Base-by-base conservation (phyloP, 495 filamentous ascomycete species). In the Lophium mytilinum region DNA sequence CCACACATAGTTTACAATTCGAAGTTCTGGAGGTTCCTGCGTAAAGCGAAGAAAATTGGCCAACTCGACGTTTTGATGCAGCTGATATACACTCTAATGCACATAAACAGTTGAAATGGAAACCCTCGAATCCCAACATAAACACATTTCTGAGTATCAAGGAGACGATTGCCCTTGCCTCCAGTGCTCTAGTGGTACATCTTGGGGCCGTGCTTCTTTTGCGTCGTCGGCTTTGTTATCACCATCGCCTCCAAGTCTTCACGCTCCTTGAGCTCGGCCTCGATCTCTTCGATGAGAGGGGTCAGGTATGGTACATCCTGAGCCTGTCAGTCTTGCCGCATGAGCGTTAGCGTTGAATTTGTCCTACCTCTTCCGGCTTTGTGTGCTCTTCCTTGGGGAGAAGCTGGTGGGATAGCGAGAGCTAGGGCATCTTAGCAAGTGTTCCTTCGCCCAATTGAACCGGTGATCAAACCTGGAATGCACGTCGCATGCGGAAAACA, bases 401-500 rank as follows among this genome's bases (percentile, higher is more conserved):
- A 48, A 96, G 75, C 69, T 88, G 87, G 73, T 96, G 91, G n/a
- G 84, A 75, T 50, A 92, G 73, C 14, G 87, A 91, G 76, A 80
- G 86, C 86, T 88, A 68, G 64, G 58, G 52, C n/a, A 33, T 51
- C 42, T 76, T 70, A 74, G 68, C 30, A 37, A 24, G 0, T n/a
- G 30, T 30, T 39, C 43, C 30, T 24, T 14, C 21, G 30, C 8
- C 12, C 43, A 15, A 48, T 24, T 30, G 5, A 6, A 4, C 14
- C 14, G 14, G 45, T 14, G 10, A 17, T 24, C 11, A 21, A 15
- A 8, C 12, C 17, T 21, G 21, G 35, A 6, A 37, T 36, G n/a
- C 94, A 71, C 93, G 83, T 71, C 93, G 87, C 72, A 97, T 82
- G 68, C 93, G 90, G 83, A 87, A 97, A 69, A 96, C 83, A 73